phyloP scores from a whole-genome alignment of 345 rosid species.

The Nasturtium officinale region DNA sequence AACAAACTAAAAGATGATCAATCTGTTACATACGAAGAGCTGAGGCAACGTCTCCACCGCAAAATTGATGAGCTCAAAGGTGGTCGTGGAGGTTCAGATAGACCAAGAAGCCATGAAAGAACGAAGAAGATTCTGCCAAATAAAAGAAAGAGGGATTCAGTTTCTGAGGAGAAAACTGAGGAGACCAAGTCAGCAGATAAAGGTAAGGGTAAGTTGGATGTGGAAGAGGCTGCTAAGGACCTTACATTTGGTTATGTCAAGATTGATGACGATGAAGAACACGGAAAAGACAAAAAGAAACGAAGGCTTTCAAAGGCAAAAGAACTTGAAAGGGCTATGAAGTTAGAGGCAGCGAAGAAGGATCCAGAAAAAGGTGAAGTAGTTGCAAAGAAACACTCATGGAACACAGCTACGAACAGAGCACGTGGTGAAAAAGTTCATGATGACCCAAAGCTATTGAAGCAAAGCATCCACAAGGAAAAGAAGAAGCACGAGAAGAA shows the following conservation, averaged over 20 bases:
- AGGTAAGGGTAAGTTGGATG: constrained; percentile 54
- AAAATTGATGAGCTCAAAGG: constrained; percentile 74
- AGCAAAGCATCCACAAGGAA: constrained; percentile 72
- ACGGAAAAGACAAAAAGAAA: constrained; percentile 59
- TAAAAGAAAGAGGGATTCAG: constrained; percentile 69
- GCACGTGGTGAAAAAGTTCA: constrained; percentile 86
- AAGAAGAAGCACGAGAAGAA: constrained; percentile 74
- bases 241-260: constrained; percentile 73
- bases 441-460: constrained; percentile 78
- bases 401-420: constrained; percentile 76
- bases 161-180: constrained; percentile 43
- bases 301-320: constrained; percentile 59
- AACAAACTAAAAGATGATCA: constrained; percentile 43
- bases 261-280: constrained; percentile 61
- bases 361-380: constrained; percentile 77
- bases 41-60: constrained; percentile 63
- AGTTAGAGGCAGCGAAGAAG: constrained; percentile 66
- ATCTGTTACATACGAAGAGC: constrained; percentile 74
- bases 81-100: constrained; percentile 49
- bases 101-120: constrained; percentile 33
- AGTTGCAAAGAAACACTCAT: constrained; percentile 62
- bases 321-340: constrained; percentile 74
- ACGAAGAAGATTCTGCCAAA: constrained; percentile 42
- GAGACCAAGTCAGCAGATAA: constrained; percentile 44
- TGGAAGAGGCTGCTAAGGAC: constrained; percentile 73